Evolutionary conservation across 768 basidiomycete genomes (phyloP), one percentile per base, ranked within the genome.

Genomic region (Obba rivulosa): DNA sequence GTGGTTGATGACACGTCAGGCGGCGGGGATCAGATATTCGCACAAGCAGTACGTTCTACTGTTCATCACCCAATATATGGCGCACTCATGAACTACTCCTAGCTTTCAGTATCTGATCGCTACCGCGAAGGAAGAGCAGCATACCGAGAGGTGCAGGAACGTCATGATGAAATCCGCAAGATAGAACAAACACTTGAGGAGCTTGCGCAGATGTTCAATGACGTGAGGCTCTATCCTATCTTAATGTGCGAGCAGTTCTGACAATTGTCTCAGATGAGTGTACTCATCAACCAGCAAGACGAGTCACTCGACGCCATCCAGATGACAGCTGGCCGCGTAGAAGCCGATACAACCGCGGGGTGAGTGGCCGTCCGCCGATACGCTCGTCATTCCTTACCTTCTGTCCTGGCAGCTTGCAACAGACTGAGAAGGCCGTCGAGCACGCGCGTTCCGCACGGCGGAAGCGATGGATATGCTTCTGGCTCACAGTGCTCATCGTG

Each of bases 151-250:
- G 92, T 93, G 0, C 93, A 94, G 62, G 81, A 87, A 49, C 78
- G 93, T 31, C 91, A 94, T 62, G 77, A 84, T 58, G 92, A 96
- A 51, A 79, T 97, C 56, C 76, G 78, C 55, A 81, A 78, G 63
- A 91, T 95, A 62, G 92, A 95, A 65, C 74, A 79, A 57, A 96
- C 92, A 3, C 68, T 95, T 41, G 84, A 79, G n/a, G 91, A 95
- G 64, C 74, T 97, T 42, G 89, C 87, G 3, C 87, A 91, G 60
- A 67, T 97, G 57, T 92, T 94, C 69, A 80, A 75, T 53, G 93
- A 97, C 59, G 89, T 87, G 31, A 37, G 5, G 22, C 9, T 16
- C 14, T 7, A 17, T 17, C 8, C 11, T 17, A 17, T 7, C 39
- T n/a, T 38, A 23, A 23, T 20, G 16, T 39, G 10, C 38, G 38